Conservation (phyloP, 2,329 filamentous ascomycete genomes). For the Atkinsonella texensis region DNA sequence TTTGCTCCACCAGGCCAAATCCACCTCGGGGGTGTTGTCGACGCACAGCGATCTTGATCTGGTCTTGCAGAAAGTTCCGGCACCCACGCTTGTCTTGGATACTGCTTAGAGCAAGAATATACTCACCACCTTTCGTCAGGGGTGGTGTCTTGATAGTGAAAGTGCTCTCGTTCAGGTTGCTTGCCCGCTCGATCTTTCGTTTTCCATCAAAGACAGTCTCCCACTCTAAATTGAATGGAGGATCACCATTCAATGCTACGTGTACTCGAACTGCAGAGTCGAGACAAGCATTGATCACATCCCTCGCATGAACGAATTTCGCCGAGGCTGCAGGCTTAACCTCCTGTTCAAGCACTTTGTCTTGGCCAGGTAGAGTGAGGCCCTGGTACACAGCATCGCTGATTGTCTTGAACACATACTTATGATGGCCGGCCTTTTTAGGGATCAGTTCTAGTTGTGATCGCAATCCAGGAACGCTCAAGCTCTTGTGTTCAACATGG, state of each 20-base stretch:
- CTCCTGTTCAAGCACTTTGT: conserved; percentile 65
- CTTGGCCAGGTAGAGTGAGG: conserved; percentile 47
- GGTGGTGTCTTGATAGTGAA: conserved; percentile 65
- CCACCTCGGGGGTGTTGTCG: conserved; percentile 77
- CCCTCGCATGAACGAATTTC: conserved; percentile 45
- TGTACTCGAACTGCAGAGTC: conserved; percentile 68
- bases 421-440: conserved; percentile 68
- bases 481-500: conserved; percentile 39
- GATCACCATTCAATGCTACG: conserved; percentile 66
- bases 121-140: conserved; percentile 74
- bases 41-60: conserved; percentile 73
- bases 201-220: conserved; percentile 85
- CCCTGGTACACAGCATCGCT: conserved; percentile 71
- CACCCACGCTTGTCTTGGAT: conserved; percentile 80
- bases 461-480: conserved; percentile 57
- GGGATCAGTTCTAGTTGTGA: conserved; percentile 80
- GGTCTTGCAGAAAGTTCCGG: conserved; percentile 74
- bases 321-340: conserved; percentile 89
- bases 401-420: conserved; percentile 72
- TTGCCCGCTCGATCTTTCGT: conserved; percentile 55
- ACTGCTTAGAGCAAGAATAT: conserved; percentile 73
- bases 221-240: conserved; percentile 83
- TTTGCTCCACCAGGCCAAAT: conserved; percentile 78
- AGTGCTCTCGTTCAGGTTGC: conserved; percentile 47
- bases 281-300: conserved; percentile 60